Conservation (phyloP, 768 basidiomycete species). For the Suillus hirtellus region DNA sequence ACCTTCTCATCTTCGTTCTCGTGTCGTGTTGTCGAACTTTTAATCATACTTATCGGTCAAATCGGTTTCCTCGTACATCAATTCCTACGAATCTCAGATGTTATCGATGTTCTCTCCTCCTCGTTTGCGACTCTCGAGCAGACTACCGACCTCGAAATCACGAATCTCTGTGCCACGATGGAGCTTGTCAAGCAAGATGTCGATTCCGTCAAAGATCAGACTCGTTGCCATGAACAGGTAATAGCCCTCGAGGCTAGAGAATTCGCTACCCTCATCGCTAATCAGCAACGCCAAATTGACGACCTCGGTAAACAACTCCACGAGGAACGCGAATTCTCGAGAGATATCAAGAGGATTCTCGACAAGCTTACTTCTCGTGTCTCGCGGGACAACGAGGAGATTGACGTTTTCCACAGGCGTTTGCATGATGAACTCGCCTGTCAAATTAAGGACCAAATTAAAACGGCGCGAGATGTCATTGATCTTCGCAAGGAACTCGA, state of each 20-base stretch:
- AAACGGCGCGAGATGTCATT: not conserved
- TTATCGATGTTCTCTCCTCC: not conserved
- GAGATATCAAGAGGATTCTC: not conserved
- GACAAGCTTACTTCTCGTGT: not conserved
- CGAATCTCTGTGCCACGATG: not conserved
- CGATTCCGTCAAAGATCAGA: not conserved
- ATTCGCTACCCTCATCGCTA: not conserved
- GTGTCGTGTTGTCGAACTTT: not conserved
- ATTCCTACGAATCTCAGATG: not conserved
- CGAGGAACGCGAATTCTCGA: not conserved
- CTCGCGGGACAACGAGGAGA: not conserved
- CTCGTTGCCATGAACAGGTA: not conserved
- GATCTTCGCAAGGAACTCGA: constrained; percentile 3
- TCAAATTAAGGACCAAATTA: not conserved
- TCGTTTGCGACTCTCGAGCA: not conserved
- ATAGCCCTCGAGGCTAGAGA: not conserved
- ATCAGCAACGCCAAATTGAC: constrained; percentile 1
- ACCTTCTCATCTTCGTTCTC: not conserved
- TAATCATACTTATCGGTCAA: not conserved
- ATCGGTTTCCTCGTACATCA: not conserved
- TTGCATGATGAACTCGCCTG: not conserved
- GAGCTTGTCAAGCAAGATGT: not conserved
- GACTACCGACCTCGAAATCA: not conserved
- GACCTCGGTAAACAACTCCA: not conserved
- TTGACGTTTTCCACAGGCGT: not conserved